These are phyloP conservation scores for Hygrophorus russula DNA, from an alignment of 768 basidiomycete species.

Conservation along the genomic window DNA sequence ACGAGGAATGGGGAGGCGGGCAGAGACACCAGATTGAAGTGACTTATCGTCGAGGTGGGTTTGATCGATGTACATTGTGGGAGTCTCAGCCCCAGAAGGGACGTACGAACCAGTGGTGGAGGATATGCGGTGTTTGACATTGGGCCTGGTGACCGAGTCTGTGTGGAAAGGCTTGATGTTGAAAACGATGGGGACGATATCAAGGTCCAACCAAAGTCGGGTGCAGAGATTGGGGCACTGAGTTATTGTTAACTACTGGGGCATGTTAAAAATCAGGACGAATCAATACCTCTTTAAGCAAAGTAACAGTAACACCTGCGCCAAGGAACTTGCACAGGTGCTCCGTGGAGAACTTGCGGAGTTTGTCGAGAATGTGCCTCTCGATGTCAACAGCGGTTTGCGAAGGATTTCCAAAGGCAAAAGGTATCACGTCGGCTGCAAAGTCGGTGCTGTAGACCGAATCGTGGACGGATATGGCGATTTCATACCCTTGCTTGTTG, in stretches of 20 bases:
- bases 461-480: slow-evolving; percentile 75
- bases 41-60: slow-evolving; percentile 19
- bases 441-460: slow-evolving; percentile 81
- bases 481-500: slow-evolving; percentile 50
- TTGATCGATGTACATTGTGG: slow-evolving; percentile 49
- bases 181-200: slow-evolving; percentile 78
- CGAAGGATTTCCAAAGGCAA: slow-evolving; percentile 36
- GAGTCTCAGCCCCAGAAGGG: slow-evolving; percentile 67
- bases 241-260: slow-evolving; percentile 7
- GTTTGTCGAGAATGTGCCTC: slow-evolving; percentile 45
- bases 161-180: slow-evolving; percentile 79
- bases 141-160: slow-evolving; percentile 67
- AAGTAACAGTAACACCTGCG: slow-evolving; percentile 60
- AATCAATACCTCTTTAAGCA: slow-evolving; percentile 53
- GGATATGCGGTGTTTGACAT: slow-evolving; percentile 73
- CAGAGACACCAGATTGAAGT: slow-evolving; percentile 34
- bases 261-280: slow-evolving; percentile 11
- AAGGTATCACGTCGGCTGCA: slow-evolving; percentile 44
- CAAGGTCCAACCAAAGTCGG: slow-evolving; percentile 71
- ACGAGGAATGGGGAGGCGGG: slow-evolving; percentile 59
- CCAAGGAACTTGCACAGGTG: slow-evolving; percentile 84
- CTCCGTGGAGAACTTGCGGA: slow-evolving; percentile 62
- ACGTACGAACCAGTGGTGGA: slow-evolving; percentile 73
- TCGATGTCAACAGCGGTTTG: slow-evolving; percentile 54
- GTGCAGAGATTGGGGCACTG: slow-evolving; percentile 78